Conservation (phyloP, 169 alveolate species). For the Plasmodium adleri region DNA sequence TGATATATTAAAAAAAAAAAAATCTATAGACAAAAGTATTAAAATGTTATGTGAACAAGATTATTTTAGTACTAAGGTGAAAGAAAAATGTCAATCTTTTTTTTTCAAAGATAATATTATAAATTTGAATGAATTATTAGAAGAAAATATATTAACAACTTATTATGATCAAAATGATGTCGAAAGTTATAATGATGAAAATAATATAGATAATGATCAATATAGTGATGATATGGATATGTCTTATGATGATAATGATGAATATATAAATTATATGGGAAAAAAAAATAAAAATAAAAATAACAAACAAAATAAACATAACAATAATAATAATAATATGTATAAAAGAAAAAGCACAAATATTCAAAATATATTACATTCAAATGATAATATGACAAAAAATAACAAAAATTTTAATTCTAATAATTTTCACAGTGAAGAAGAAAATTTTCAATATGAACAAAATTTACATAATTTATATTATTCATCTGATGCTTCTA, state of each 20-base stretch:
- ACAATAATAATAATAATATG: not conserved
- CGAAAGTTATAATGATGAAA: conserved; percentile 1
- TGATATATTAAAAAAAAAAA: conserved; percentile 2
- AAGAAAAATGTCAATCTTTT: conserved; percentile 42
- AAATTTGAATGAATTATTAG: conserved; percentile 34
- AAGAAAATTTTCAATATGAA: conserved; percentile 25
- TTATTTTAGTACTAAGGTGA: conserved; percentile 53
- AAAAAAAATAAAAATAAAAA: conserved; percentile 1
- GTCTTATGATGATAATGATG: not conserved
- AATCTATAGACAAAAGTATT: conserved; percentile 32
- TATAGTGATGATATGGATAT: not conserved
- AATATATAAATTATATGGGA: not conserved
- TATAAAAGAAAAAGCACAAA: not conserved
- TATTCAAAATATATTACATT: too few species aligned
- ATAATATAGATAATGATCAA: not conserved
- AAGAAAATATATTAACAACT: not conserved
- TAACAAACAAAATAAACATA: not conserved
- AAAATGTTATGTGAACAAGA: conserved; percentile 31
- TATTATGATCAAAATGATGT: conserved; percentile 10
- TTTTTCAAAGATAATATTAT: conserved; percentile 25
- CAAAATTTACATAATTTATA: conserved; percentile 27
- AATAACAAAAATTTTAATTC: too few species aligned
- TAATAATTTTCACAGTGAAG: not conserved
- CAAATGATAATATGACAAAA: too few species aligned
- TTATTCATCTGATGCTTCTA: conserved; percentile 65